phyloP scores from a whole-genome alignment of 305 asterid species.

The Fraxinus paxiana region DNA sequence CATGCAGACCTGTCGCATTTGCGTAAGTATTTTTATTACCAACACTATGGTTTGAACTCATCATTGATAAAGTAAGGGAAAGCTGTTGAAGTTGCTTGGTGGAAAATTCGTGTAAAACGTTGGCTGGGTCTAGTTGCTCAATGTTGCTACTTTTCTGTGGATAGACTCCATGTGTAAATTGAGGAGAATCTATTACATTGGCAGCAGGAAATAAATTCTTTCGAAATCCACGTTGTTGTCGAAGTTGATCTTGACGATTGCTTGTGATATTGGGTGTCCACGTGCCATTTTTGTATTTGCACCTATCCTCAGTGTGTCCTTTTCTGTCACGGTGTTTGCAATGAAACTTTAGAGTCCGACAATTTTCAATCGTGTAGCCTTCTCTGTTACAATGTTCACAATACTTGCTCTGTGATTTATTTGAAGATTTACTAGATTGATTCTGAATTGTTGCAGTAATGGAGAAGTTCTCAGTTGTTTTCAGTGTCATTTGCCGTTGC shows the following conservation, averaged over 20 bases:
- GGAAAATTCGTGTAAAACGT: not conserved
- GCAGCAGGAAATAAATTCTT: not conserved
- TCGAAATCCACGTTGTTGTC: not conserved
- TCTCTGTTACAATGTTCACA: conserved; percentile 2
- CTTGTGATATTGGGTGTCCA: not conserved
- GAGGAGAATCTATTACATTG: not conserved
- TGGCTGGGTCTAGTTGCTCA: not conserved
- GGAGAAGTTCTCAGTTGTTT: not conserved
- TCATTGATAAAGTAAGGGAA: not conserved
- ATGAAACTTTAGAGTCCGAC: not conserved
- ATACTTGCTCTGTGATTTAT: not conserved
- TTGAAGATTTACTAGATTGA: not conserved
- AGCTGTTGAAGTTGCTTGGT: not conserved
- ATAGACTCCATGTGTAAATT: not conserved
- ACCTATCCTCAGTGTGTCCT: not conserved
- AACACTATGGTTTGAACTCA: not conserved
- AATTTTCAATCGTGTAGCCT: not conserved
- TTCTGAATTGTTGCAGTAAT: not conserved
- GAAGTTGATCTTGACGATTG: not conserved
- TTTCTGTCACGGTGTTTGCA: not conserved
- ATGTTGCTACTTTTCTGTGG: not conserved
- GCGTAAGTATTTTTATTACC: not conserved
- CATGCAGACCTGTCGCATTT: not conserved
- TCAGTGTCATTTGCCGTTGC: not conserved
- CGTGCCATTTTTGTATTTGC: not conserved